phyloP scores from a whole-genome alignment of 148 eudicot species.

The Fagopyrum esculentum region DNA sequence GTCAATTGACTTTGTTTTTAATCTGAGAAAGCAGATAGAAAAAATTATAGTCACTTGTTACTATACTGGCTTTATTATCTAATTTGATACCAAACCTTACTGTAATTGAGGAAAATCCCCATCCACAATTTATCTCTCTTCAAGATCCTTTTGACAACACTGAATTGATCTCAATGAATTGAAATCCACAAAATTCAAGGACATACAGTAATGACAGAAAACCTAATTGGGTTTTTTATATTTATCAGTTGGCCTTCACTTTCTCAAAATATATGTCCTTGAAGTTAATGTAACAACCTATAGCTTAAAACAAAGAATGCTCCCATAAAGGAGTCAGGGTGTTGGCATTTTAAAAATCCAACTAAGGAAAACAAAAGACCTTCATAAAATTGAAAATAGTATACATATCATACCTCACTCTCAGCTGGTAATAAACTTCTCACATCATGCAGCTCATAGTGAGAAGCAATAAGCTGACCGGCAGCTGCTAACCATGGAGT shows the following conservation, averaged over 20 bases:
- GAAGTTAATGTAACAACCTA: too few species aligned
- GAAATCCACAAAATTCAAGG: not conserved
- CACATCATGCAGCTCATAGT: conserved; percentile 89
- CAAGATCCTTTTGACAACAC: not conserved
- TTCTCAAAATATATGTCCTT: not conserved
- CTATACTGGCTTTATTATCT: not conserved
- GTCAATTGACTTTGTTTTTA: not conserved
- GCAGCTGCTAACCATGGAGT: conserved; percentile 98
- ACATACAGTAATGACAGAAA: not conserved
- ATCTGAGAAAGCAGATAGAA: not conserved
- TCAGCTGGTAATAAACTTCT: conserved; percentile 88
- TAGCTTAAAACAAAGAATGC: too few species aligned
- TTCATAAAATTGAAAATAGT: not conserved
- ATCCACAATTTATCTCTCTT: not conserved
- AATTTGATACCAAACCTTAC: not conserved
- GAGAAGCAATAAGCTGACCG: conserved; percentile 96
- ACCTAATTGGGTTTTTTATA: not conserved
- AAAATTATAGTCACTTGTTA: not conserved
- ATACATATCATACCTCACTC: conserved; percentile 64
- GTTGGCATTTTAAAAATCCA: too few species aligned
- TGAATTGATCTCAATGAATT: not conserved
- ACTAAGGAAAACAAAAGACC: too few species aligned
- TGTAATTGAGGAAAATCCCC: not conserved
- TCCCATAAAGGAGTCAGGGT: too few species aligned
- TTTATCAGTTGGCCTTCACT: not conserved